Evolutionary conservation across 2,329 filamentous ascomycete genomes (phyloP).

Genomic region (Hypoxylon sp.): DNA sequence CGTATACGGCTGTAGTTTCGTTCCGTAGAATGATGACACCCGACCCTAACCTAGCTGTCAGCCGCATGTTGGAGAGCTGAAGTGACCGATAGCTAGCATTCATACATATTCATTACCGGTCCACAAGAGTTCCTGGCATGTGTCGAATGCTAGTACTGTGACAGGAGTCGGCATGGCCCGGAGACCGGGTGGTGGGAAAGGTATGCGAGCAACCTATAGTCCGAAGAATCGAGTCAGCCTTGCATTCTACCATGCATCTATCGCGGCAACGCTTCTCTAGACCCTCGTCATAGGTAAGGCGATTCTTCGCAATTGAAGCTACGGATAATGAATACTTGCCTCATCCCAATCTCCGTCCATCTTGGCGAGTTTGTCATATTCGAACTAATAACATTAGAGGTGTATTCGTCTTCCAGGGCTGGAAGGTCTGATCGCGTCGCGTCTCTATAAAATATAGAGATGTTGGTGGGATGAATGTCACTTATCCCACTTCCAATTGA

Average conservation of each 20-base stretch:
- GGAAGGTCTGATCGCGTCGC: slow-evolving; percentile 24
- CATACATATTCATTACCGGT: slow-evolving; percentile 89
- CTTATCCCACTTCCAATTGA: slow-evolving; percentile 29
- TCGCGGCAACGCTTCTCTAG: neutral
- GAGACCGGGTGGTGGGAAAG: slow-evolving; percentile 81
- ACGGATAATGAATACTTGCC: slow-evolving; percentile 59
- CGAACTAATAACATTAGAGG: slow-evolving; percentile 33
- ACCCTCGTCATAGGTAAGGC: slow-evolving; percentile 16
- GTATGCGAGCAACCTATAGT: slow-evolving; percentile 81
- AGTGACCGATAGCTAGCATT: slow-evolving; percentile 31
- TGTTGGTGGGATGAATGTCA: slow-evolving; percentile 9
- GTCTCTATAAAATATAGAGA: slow-evolving; percentile 26
- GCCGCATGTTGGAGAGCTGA: neutral
- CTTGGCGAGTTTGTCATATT: slow-evolving; percentile 54
- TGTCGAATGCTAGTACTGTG: slow-evolving; percentile 90
- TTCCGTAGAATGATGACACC: slow-evolving; percentile 88
- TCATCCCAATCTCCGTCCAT: slow-evolving; percentile 80
- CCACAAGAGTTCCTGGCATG: slow-evolving; percentile 91
- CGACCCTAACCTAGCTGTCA: slow-evolving; percentile 74
- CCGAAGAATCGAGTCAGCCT: slow-evolving; percentile 28
- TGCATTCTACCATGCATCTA: neutral
- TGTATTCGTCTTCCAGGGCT: slow-evolving; percentile 16
- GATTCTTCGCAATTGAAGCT: slow-evolving; percentile 6
- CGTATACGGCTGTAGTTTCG: slow-evolving; percentile 89
- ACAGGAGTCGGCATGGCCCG: slow-evolving; percentile 79